Percentiles rank a stretch among this genome's conserved stretches.
Evolutionary conservation across 1,139 yeast genomes (phyloP).

Genomic region (Candida buenavistaensis): DNA sequence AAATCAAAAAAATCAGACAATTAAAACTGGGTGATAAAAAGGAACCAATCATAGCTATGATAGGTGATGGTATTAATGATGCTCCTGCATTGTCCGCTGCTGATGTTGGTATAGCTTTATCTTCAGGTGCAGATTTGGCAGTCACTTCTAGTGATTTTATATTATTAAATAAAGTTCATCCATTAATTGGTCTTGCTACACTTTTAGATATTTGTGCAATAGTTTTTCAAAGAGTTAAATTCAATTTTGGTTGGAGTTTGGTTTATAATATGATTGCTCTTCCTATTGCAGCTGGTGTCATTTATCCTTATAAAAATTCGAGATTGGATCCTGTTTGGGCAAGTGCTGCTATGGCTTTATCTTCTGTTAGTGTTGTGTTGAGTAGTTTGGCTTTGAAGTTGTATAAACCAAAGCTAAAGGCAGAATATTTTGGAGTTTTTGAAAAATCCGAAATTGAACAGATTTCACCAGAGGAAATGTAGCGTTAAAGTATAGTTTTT

Average conservation of each 20-base stretch:
- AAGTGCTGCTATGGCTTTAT: conserved; percentile 66
- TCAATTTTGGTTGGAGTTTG: conserved; percentile 46
- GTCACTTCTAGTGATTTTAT: conserved; percentile 60
- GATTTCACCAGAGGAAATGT: conserved; percentile 9
- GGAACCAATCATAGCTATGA: conserved; percentile 50
- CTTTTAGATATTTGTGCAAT: conserved; percentile 45
- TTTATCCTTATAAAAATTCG: conserved; percentile 53
- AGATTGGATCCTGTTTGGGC: conserved; percentile 65
- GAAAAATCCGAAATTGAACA: conserved; percentile 3
- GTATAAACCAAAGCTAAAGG: conserved; percentile 39
- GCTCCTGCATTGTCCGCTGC: conserved; percentile 63
- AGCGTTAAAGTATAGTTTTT: conserved; percentile 1
- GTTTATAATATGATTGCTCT: conserved; percentile 40
- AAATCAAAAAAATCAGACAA: conserved; percentile 54
- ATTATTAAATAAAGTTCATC: conserved; percentile 45
- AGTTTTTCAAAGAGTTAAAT: conserved; percentile 53
- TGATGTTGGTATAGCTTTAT: conserved; percentile 59
- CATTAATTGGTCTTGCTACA: conserved; percentile 49
- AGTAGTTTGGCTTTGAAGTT: conserved; percentile 55
- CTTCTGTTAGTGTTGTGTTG: conserved; percentile 56
- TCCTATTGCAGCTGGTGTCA: conserved; percentile 66
- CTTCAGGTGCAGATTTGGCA: conserved; percentile 61
- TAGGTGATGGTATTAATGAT: conserved; percentile 66
- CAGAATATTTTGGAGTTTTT: conserved; percentile 16
- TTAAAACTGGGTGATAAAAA: conserved; percentile 18